phyloP scores from a whole-genome alignment of 306 rosid species.

The Malus domestica region ASM211411v1 NC_041804.1:27539001-27539500 shows the following conservation, averaged over 20 bases:
- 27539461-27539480: constrained; percentile 42
- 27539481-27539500: constrained; percentile 59
- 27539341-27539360: constrained; percentile 46
- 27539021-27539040: constrained; percentile 43
- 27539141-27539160: constrained; percentile 60
- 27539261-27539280: neutral
- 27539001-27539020: constrained; percentile 67
- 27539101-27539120: constrained; percentile 48
- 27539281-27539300: constrained; percentile 38
- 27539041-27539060: constrained; percentile 45
- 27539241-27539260: constrained; percentile 10
- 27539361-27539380: constrained; percentile 18
- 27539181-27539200: constrained; percentile 49
- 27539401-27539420: constrained; percentile 78
- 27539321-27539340: constrained; percentile 39
- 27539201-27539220: constrained; percentile 63
- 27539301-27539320: constrained; percentile 41
- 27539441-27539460: constrained; percentile 50
- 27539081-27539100: constrained; percentile 61
- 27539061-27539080: constrained; percentile 49
- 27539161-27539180: constrained; percentile 65
- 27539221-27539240: constrained; percentile 14
- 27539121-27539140: constrained; percentile 54
- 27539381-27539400: constrained; percentile 18
- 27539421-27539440: constrained; percentile 66